These are phyloP conservation scores for Globomyces sp. DNA, from an alignment of 371 early-diverging fungal genomes.

Conservation along the genomic window DNA sequence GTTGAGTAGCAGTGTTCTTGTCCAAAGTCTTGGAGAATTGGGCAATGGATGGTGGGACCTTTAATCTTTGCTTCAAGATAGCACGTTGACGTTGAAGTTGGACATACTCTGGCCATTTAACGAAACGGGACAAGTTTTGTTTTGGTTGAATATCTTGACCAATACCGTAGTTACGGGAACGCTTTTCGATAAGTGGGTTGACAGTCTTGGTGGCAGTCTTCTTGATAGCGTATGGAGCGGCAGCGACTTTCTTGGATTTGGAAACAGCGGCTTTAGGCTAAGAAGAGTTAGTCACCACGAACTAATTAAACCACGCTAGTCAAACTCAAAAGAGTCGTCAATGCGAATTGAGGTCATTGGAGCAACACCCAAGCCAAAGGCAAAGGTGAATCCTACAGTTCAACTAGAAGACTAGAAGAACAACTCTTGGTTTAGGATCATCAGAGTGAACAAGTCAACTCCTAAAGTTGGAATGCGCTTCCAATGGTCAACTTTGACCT, in stretches of 20 bases:
- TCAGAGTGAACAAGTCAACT: neutral
- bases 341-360: slow-evolving; percentile 10
- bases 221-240: slow-evolving; percentile 78
- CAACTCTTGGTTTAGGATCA: slow-evolving; percentile 3
- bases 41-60: slow-evolving; percentile 99
- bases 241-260: slow-evolving; percentile 88
- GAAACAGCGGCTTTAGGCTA: slow-evolving; percentile 39
- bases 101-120: slow-evolving; percentile 97
- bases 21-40: slow-evolving; percentile 98
- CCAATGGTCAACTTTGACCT: neutral
- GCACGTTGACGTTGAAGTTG: slow-evolving; percentile 96
- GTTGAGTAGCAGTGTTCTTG: slow-evolving; percentile 94
- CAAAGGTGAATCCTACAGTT: slow-evolving; percentile 3
- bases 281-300: slow-evolving; percentile 1
- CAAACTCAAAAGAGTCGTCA: neutral
- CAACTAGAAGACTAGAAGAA: neutral
- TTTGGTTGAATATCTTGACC: slow-evolving; percentile 95
- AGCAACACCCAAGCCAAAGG: neutral
- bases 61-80: slow-evolving; percentile 96
- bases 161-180: slow-evolving; percentile 89
- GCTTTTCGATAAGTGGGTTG: slow-evolving; percentile 93
- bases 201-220: slow-evolving; percentile 63
- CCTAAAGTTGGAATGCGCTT: slow-evolving; percentile 4
- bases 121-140: slow-evolving; percentile 93
- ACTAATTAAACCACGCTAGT: slow-evolving; percentile 3